Conservation (phyloP, 305 asterid species). For the Fraxinus ornus region DNA sequence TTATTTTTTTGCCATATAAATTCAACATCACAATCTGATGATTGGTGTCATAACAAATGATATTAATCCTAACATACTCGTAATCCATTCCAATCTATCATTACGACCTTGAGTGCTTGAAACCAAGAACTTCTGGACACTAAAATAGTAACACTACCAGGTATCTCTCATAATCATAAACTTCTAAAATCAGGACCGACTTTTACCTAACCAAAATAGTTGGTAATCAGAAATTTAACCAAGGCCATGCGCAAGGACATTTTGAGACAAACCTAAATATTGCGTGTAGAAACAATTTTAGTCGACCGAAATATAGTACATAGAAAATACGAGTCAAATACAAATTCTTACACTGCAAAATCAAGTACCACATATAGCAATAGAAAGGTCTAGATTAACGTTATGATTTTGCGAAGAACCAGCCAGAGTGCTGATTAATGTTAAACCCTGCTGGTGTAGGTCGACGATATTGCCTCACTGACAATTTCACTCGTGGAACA, state of each 20-base stretch:
- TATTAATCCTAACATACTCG: too few relatives aligned
- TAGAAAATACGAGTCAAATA: background rate
- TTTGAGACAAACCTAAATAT: background rate
- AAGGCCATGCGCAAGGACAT: background rate
- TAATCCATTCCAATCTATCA: background rate
- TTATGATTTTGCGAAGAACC: conserved; percentile 12
- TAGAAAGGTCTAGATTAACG: conserved; percentile 42
- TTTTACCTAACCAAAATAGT: background rate
- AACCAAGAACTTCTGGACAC: background rate
- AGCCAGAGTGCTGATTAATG: conserved; percentile 5
- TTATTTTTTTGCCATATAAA: too few relatives aligned
- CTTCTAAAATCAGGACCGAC: background rate
- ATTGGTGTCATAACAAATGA: too few relatives aligned
- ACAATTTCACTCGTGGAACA: conserved; percentile 31
- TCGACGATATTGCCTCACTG: conserved; percentile 37
- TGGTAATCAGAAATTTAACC: background rate
- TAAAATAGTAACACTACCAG: background rate
- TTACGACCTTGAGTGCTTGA: background rate
- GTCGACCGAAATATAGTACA: background rate
- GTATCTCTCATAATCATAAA: too few relatives aligned
- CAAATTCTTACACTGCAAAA: background rate
- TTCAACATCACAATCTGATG: too few relatives aligned
- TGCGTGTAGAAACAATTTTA: background rate
- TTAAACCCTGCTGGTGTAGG: background rate
- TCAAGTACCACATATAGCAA: conserved; percentile 39